Evolutionary conservation across 352 stramenopile species (phyloP).

Genomic region (Phytophthora meadii): DNA sequence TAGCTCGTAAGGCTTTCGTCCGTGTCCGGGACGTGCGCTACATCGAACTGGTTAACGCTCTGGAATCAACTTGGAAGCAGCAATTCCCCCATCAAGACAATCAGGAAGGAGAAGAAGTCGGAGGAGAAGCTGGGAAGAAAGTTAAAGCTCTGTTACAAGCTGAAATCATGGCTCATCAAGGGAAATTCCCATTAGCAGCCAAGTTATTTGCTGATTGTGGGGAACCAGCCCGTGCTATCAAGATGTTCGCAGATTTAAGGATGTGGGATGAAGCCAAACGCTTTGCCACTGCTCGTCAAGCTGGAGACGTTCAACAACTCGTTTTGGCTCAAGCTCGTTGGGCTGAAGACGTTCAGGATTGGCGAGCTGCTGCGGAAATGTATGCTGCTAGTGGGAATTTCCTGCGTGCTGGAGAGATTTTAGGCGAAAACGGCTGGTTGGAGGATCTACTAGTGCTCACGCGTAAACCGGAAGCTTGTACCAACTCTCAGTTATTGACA

Average conservation of each 20-base stretch:
- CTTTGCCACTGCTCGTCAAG: constrained; percentile 82
- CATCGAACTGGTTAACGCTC: constrained; percentile 90
- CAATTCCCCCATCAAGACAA: constrained; percentile 46
- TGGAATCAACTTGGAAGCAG: constrained; percentile 82
- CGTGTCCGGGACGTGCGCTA: constrained; percentile 92
- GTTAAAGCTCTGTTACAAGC: constrained; percentile 78
- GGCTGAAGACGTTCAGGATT: constrained; percentile 94
- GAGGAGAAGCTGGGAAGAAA: constrained; percentile 59
- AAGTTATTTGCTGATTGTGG: constrained; percentile 87
- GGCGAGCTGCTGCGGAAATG: constrained; percentile 92
- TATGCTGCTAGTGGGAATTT: constrained; percentile 90
- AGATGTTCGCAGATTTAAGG: constrained; percentile 93
- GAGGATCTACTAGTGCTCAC: constrained; percentile 88
- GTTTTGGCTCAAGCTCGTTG: constrained; percentile 92
- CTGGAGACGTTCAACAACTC: constrained; percentile 90
- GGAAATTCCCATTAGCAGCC: constrained; percentile 91
- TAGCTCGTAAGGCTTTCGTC: constrained; percentile 89
- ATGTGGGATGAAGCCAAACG: constrained; percentile 96
- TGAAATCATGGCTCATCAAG: constrained; percentile 93
- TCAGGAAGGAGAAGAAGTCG: constrained; percentile 32
- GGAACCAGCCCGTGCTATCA: constrained; percentile 89
- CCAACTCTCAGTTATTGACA: constrained; percentile 53
- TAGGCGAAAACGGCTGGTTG: constrained; percentile 87
- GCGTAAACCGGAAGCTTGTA: constrained; percentile 56
- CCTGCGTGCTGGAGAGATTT: constrained; percentile 84